Evolutionary conservation across 2,329 filamentous ascomycete genomes (phyloP).

Genomic region (Didymella segeticola): DNA sequence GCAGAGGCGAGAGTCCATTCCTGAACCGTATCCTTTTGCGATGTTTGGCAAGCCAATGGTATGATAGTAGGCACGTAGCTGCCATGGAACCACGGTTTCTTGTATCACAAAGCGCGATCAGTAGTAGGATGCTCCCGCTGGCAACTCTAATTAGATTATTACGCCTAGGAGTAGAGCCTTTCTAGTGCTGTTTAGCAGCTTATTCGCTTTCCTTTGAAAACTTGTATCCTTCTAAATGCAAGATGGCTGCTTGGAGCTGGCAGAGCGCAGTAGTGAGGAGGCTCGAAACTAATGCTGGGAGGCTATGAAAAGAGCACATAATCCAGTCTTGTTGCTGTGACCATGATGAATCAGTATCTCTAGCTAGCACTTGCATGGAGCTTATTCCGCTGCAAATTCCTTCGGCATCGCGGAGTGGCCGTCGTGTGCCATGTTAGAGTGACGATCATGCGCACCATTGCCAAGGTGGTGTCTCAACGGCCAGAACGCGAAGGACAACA

Average conservation of each 20-base stretch:
- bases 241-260: too few relatives aligned
- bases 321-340: background rate
- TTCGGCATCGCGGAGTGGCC: background rate
- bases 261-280: background rate
- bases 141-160: too few relatives aligned
- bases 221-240: too few relatives aligned
- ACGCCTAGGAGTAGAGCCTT: too few relatives aligned
- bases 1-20: slow-evolving; percentile 39
- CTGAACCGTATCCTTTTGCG: slow-evolving; percentile 25
- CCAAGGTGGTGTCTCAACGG: background rate
- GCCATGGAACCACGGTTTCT: slow-evolving; percentile 33
- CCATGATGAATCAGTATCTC: background rate
- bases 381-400: background rate
- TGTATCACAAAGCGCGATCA: slow-evolving; percentile 18
- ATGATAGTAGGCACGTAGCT: slow-evolving; percentile 21
- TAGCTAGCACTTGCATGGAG: background rate
- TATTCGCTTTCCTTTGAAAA: too few relatives aligned
- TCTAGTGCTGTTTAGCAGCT: too few relatives aligned
- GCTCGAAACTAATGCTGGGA: background rate
- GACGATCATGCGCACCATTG: slow-evolving; percentile 1
- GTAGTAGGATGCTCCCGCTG: slow-evolving; percentile 6
- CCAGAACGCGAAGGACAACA: slow-evolving; percentile 2
- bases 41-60: slow-evolving; percentile 34
- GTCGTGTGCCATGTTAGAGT: background rate
- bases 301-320: background rate